Conservation (phyloP, 345 rosid genomes). For the Citrus inodora region DNA sequence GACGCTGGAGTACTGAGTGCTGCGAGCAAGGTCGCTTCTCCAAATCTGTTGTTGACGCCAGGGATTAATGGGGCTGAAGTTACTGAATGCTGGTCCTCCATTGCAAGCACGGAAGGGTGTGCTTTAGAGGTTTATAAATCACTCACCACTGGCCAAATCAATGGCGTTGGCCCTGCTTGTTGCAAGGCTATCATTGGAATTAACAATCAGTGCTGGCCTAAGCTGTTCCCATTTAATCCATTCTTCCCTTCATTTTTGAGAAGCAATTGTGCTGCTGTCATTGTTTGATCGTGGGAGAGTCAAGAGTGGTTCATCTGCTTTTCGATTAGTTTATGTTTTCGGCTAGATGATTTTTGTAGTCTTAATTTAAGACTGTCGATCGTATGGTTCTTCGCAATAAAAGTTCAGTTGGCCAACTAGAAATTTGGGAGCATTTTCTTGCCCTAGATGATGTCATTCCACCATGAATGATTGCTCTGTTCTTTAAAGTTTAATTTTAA, state of each 20-base stretch:
- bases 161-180: not conserved
- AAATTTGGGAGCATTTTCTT: not conserved
- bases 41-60: not conserved
- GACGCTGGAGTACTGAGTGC: not conserved
- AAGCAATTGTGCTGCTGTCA: not conserved
- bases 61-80: not conserved
- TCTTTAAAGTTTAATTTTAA: no score
- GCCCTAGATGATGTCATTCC: not conserved
- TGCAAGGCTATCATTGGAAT: not conserved
- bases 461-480: no score
- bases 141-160: not conserved
- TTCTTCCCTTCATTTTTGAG: not conserved
- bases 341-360: not conserved
- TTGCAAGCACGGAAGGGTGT: not conserved
- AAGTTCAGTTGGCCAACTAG: not conserved
- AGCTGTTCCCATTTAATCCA: not conserved
- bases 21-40: not conserved
- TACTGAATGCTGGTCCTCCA: not conserved
- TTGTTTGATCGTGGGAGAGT: not conserved
- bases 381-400: not conserved
- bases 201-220: not conserved
- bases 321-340: no score
- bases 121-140: not conserved
- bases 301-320: not conserved
- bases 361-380: not conserved